Conservation (phyloP, 495 filamentous ascomycete species). For the Penicillium bovifimosum region DNA sequence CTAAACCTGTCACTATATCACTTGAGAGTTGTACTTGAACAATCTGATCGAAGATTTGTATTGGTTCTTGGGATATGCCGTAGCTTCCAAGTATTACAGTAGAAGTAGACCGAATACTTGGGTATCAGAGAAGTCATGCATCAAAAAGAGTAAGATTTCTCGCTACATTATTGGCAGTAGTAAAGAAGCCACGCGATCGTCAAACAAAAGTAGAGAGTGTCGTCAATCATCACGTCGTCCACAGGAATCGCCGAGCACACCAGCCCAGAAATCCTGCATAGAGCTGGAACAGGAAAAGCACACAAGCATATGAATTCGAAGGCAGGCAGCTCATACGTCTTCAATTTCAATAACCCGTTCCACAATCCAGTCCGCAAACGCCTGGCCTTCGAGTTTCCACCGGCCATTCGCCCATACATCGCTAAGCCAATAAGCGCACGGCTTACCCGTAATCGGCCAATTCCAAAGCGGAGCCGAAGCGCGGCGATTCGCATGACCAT, state of each 20-base stretch:
- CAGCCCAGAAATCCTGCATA: neutral
- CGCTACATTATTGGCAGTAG: neutral
- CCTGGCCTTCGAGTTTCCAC: slow-evolving; percentile 43
- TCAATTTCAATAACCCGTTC: slow-evolving; percentile 37
- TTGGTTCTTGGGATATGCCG: too few relatives aligned
- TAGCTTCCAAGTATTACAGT: too few relatives aligned
- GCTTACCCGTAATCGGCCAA: slow-evolving; percentile 15
- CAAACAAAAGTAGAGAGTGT: neutral
- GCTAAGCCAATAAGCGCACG: slow-evolving; percentile 33
- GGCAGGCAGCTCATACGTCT: slow-evolving; percentile 20
- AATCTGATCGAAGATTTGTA: too few relatives aligned
- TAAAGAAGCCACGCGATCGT: neutral
- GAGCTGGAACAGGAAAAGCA: neutral
- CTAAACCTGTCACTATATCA: neutral
- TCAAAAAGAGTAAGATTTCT: neutral
- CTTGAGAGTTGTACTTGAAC: too few relatives aligned
- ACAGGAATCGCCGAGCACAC: neutral
- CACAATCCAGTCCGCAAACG: slow-evolving; percentile 42
- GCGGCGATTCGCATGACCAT: slow-evolving; percentile 6
- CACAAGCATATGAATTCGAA: neutral
- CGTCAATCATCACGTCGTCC: slow-evolving; percentile 8
- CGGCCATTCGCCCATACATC: slow-evolving; percentile 35
- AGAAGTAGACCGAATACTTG: too few relatives aligned
- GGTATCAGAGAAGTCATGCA: neutral
- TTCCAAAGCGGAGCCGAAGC: slow-evolving; percentile 14